Conservation (phyloP, 352 stramenopile species). For the Labyrinthula sp. region DNA sequence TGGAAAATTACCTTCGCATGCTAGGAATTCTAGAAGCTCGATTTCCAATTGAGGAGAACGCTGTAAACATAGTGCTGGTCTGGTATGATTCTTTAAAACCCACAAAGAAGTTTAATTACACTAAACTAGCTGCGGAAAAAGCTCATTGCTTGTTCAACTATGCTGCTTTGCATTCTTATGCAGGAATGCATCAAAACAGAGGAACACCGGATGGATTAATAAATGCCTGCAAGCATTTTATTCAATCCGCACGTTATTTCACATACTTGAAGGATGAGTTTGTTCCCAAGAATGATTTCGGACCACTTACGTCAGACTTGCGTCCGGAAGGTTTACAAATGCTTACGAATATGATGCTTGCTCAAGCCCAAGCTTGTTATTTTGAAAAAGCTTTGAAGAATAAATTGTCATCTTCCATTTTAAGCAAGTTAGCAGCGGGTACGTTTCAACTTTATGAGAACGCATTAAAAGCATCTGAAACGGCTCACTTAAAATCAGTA, state of each 20-base stretch:
- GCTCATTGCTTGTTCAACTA: conserved; percentile 61
- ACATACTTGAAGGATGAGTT: conserved; percentile 29
- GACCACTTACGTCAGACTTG: conserved; percentile 29
- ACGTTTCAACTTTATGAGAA: conserved; percentile 9
- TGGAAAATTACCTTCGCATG: conserved; percentile 29
- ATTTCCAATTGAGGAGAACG: conserved; percentile 38
- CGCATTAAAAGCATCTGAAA: background rate
- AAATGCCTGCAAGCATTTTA: conserved; percentile 54
- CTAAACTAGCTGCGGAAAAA: conserved; percentile 47
- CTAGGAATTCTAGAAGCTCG: conserved; percentile 20
- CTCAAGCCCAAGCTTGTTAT: conserved; percentile 50
- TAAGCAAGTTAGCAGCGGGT: conserved; percentile 28
- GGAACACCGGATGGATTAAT: conserved; percentile 51
- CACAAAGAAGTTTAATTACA: conserved; percentile 50
- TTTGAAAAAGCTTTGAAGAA: conserved; percentile 70
- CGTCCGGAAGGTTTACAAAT: conserved; percentile 37
- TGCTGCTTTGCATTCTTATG: conserved; percentile 51
- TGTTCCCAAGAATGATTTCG: conserved; percentile 1
- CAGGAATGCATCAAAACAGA: conserved; percentile 52
- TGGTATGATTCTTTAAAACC: conserved; percentile 69
- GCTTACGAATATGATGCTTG: conserved; percentile 36
- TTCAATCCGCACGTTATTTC: conserved; percentile 47
- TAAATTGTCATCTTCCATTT: conserved; percentile 52
- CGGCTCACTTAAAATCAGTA: background rate
- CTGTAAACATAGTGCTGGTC: conserved; percentile 49